Evolutionary conservation across 495 filamentous ascomycete species (phyloP).

Genomic region (Xylaria scruposa): DNA sequence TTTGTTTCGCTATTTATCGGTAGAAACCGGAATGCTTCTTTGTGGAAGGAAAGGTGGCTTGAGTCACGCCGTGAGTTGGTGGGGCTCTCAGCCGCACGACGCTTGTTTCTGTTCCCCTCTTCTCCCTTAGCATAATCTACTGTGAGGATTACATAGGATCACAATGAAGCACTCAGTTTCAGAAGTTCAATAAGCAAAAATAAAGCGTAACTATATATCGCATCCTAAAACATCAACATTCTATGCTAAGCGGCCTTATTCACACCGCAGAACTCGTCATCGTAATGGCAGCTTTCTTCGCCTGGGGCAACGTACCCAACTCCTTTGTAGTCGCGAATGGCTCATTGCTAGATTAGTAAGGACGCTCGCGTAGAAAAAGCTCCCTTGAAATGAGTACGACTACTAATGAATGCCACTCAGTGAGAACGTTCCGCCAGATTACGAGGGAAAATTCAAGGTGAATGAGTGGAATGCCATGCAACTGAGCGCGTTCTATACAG

Average conservation of each 20-base stretch:
- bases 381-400: neutral
- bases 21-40: no score
- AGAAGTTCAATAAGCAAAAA: neutral
- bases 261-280: neutral
- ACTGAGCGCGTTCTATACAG: conserved; percentile 8
- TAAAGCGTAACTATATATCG: neutral
- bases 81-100: conserved; percentile 9
- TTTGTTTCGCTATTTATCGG: no score
- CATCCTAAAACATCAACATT: neutral
- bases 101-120: conserved; percentile 11
- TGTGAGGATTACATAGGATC: no score
- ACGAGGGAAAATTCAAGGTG: conserved; percentile 13
- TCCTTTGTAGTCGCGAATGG: conserved; percentile 18
- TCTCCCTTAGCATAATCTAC: neutral
- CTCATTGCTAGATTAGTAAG: conserved; percentile 18
- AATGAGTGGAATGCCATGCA: conserved; percentile 19
- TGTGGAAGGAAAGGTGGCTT: no score
- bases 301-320: conserved; percentile 21
- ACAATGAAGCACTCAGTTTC: neutral
- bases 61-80: neutral
- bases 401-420: neutral
- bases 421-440: conserved; percentile 7
- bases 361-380: neutral
- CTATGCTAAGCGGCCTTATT: neutral
- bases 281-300: conserved; percentile 14